These are phyloP conservation scores for Exophiala lecanii-corni DNA, from an alignment of 2,329 filamentous ascomycete species.

Conservation along the genomic window DNA sequence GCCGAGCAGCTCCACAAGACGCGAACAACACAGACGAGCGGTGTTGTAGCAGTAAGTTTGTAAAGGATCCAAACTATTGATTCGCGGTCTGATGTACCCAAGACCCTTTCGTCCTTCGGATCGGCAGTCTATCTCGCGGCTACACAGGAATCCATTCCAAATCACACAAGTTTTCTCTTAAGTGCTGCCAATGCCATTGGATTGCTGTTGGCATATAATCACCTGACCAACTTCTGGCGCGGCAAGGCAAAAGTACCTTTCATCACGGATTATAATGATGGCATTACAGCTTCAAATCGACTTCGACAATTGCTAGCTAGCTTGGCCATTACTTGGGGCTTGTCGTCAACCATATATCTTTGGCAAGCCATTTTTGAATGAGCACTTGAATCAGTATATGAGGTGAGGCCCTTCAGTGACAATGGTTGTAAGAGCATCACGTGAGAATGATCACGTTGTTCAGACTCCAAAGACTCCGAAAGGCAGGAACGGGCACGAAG, in stretches of 20 bases:
- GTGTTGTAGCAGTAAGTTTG: conserved; percentile 19
- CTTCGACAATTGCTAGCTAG: conserved; percentile 11
- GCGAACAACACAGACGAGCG: conserved; percentile 20
- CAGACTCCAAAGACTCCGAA: too few relatives aligned
- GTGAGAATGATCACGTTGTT: too few relatives aligned
- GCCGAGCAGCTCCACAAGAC: conserved; percentile 20
- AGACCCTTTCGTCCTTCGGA: neutral
- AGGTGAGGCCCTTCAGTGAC: too few relatives aligned
- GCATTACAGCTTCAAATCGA: conserved; percentile 14
- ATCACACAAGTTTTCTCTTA: conserved; percentile 9
- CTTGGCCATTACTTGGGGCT: conserved; percentile 11
- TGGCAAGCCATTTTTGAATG: conserved; percentile 4
- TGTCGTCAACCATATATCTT: conserved; percentile 10
- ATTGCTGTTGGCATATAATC: conserved; percentile 12
- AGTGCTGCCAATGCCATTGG: conserved; percentile 12
- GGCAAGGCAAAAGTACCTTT: conserved; percentile 17
- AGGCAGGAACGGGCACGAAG: too few relatives aligned
- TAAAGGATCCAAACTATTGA: too few relatives aligned
- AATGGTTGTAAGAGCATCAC: too few relatives aligned
- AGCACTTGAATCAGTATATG: too few relatives aligned
- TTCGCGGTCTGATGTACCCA: too few relatives aligned
- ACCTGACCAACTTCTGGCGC: conserved; percentile 19
- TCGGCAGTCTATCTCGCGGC: neutral
- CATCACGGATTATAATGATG: conserved; percentile 17
- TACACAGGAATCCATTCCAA: neutral